phyloP scores from a whole-genome alignment of 1,284 basidiomycete species.

The Boletellus deceptivus region DNA sequence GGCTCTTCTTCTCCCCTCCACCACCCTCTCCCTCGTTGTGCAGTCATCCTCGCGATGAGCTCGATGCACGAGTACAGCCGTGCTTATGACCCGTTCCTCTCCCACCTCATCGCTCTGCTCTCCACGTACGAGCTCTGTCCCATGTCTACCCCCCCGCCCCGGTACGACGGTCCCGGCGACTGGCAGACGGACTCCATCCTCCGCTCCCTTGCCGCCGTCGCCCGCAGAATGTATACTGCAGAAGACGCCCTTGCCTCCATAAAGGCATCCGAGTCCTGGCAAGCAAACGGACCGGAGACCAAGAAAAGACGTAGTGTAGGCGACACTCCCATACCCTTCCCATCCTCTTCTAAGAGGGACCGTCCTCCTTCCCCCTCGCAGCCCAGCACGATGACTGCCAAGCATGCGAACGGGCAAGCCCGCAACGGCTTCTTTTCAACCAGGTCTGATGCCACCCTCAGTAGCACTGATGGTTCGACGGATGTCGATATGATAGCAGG shows the following conservation, averaged over 20 bases:
- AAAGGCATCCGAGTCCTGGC: conserved; percentile 39
- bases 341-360: conserved; percentile 30
- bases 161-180: conserved; percentile 61
- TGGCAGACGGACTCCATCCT: conserved; percentile 66
- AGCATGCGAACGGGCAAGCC: conserved; percentile 10
- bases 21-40: conserved; percentile 4
- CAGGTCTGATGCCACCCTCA: conserved; percentile 17
- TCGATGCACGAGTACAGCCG: conserved; percentile 22
- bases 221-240: conserved; percentile 58
- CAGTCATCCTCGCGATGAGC: conserved; percentile 31
- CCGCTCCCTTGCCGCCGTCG: conserved; percentile 53
- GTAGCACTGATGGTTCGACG: conserved; percentile 6
- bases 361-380: conserved; percentile 18
- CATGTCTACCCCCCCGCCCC: conserved; percentile 51
- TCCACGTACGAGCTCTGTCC: conserved; percentile 53
- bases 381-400: conserved; percentile 25
- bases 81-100: conserved; percentile 41
- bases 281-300: conserved; percentile 38
- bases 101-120: conserved; percentile 50
- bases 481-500: conserved; percentile 33
- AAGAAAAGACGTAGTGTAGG: conserved; percentile 52
- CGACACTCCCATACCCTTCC: conserved; percentile 36
- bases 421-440: conserved; percentile 27
- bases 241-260: conserved; percentile 47
- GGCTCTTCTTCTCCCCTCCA: conserved; percentile 1